Base-by-base conservation (phyloP, 2,329 filamentous ascomycete genomes). In the Xylariaceae sp. region DNA sequence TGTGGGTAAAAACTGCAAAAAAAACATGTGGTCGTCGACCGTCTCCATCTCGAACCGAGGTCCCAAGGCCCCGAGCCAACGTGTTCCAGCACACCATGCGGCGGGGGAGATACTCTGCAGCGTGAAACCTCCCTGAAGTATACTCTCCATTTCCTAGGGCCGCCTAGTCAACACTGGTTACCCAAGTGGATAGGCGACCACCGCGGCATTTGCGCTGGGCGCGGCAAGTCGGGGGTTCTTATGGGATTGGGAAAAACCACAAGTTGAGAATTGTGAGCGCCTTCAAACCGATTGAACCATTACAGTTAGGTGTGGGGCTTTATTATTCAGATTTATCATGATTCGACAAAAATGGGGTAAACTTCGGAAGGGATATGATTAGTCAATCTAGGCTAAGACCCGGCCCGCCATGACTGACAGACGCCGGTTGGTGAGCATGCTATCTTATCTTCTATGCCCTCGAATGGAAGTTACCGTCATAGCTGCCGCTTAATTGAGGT, bases 101-200 rank as follows among this genome's bases (percentile, higher is more conserved):
- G 82, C 78, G 81, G 80, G 79, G 80, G 77, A 80, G 75, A 81
- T 72, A 66, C 80, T 83, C 78, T 85, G 81, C 80, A 82, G 79
- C 82, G 81, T 85, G 77, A 84, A 69, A 47, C 81, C 81, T 83
- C 80, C 76, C 82, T 85, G 74, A 80, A 83, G 80, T 60, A 64
- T 85, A 61, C 71, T 79, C 77, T 79, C 77, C 81, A 82, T 78
- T 80, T 77, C 81, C 82, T 77, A 84, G 68, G 79, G 73, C 68
- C 68, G 65, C 71, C 67, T 74, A 80, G 74, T 71, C 67, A 75
- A 84, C 82, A 77, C 74, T 72, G 76, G 82, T 75, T 85, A 66
- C 82, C 82, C 75, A 61, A 74, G 73, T 75, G 80, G 84, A 80
- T 83, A 77, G 74, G 68, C 65, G 67, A 47, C 73, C 79, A 80